phyloP scores from a whole-genome alignment of 352 stramenopile species.

The Pythium utonaiense region DNA sequence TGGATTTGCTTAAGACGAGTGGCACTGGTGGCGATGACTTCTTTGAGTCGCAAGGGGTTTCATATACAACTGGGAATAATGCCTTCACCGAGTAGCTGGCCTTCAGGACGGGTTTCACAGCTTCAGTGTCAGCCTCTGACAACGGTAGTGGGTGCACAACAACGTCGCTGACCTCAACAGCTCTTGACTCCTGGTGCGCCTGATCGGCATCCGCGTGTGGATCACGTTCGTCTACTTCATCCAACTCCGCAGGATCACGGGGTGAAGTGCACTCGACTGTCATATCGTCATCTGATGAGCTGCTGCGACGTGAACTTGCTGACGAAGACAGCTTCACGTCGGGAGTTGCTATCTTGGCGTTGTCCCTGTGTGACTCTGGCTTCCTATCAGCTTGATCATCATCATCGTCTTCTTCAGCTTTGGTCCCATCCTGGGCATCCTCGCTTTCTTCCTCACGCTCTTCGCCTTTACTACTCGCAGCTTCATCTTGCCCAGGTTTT shows the following conservation, averaged over 20 bases:
- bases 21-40: no score
- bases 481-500: background rate
- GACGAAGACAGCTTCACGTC: background rate
- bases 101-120: no score
- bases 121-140: background rate
- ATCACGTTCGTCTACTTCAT: background rate
- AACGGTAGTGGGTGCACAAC: conserved; percentile 3
- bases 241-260: conserved; percentile 9
- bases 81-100: conserved; percentile 39
- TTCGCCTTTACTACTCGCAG: background rate
- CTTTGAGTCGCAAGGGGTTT: conserved; percentile 13
- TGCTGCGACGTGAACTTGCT: background rate
- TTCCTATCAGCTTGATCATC: background rate
- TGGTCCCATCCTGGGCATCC: background rate
- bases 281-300: conserved; percentile 10
- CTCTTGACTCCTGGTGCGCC: background rate
- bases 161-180: background rate
- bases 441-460: background rate
- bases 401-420: background rate
- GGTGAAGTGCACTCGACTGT: conserved; percentile 22
- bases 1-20: no score
- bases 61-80: conserved; percentile 43
- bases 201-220: background rate
- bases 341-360: background rate
- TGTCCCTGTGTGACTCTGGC: background rate